A percentile compares a stretch with the other conserved stretches of the same genome.
phyloP scores from a whole-genome alignment of 2,329 filamentous ascomycete genomes.

The Diaporthe eres region DNA sequence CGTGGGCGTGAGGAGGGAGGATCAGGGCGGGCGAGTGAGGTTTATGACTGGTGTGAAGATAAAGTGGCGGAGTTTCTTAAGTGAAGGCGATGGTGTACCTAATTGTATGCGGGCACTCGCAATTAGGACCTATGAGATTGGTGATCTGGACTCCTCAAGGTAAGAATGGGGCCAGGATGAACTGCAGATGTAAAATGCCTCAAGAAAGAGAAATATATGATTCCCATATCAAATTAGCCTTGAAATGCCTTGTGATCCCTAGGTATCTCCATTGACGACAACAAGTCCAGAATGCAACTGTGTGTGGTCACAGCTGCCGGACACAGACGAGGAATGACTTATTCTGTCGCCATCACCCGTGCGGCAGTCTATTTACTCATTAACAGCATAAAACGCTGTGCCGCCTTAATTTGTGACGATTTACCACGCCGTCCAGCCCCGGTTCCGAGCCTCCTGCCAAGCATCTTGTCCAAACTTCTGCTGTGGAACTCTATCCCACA shows the following conservation, averaged over 20 bases:
- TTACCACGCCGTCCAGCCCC: not conserved
- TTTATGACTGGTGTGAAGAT: constrained; percentile 44
- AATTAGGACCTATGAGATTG: not conserved
- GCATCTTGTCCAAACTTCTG: not conserved
- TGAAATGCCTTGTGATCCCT: no score
- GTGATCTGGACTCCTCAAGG: not conserved
- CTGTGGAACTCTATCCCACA: not conserved
- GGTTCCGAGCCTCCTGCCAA: not conserved
- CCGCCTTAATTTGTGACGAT: not conserved
- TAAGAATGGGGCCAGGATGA: not conserved
- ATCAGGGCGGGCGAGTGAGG: constrained; percentile 42
- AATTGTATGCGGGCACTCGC: not conserved
- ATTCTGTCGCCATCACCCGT: no score
- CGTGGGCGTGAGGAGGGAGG: constrained; percentile 41
- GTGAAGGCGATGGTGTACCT: not conserved
- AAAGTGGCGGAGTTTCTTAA: not conserved
- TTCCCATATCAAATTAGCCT: not conserved
- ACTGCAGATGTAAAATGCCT: not conserved
- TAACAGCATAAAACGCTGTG: not conserved
- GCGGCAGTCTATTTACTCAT: no score
- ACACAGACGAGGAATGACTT: no score
- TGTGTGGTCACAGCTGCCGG: no score
- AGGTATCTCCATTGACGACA: no score
- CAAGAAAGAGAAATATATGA: not conserved
- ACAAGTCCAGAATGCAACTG: no score